Evolutionary conservation across 768 basidiomycete species (phyloP).

Genomic region (Lactarius trivialis): DNA sequence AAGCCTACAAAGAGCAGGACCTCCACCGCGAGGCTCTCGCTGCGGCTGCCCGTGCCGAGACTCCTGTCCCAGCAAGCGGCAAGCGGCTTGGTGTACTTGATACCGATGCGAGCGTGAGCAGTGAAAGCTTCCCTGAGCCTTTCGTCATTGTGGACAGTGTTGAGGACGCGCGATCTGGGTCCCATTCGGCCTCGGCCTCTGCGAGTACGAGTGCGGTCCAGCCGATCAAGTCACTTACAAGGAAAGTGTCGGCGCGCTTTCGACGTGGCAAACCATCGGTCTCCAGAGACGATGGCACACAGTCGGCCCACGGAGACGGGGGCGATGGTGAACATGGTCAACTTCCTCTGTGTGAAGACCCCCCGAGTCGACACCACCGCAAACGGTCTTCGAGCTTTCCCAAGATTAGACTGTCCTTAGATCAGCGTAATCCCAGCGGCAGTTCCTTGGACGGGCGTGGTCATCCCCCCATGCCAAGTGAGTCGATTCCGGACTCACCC

Average conservation of each 20-base stretch:
- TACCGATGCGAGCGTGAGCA: not conserved
- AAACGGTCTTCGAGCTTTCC: slow-evolving; percentile 8
- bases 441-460: too few relatives aligned
- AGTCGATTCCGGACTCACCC: too few relatives aligned
- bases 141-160: slow-evolving; percentile 11
- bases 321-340: not conserved
- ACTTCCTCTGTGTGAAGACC: not conserved
- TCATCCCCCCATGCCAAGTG: not conserved
- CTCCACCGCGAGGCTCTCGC: slow-evolving; percentile 20
- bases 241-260: slow-evolving; percentile 19
- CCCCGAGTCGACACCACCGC: slow-evolving; percentile 10
- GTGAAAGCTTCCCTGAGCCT: not conserved
- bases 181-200: not conserved
- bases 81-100: not conserved
- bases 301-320: not conserved
- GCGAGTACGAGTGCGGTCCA: not conserved
- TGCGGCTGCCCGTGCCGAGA: slow-evolving; percentile 9
- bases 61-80: not conserved
- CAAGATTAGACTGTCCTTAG: slow-evolving; percentile 16
- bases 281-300: not conserved
- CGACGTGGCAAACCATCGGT: slow-evolving; percentile 8
- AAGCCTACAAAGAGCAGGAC: slow-evolving; percentile 23
- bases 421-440: not conserved
- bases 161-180: not conserved
- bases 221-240: slow-evolving; percentile 14